A percentile compares a stretch with the other conserved stretches of the same genome.
phyloP scores from a whole-genome alignment of 2,329 filamentous ascomycete genomes.

The Celoporthe dispersa region DNA sequence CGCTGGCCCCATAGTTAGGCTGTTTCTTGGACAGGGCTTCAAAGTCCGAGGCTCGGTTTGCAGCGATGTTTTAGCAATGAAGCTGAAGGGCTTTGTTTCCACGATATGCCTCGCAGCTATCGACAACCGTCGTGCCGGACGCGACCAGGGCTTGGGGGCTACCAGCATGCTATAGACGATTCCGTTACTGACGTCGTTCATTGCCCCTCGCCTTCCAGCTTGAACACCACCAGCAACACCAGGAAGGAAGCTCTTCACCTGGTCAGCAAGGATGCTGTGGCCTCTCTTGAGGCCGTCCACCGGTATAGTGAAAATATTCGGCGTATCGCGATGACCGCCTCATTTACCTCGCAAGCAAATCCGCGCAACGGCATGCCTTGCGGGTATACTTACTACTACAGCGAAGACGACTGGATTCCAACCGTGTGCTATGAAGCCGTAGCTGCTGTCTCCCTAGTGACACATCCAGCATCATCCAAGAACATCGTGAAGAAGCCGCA shows the following conservation, averaged over 20 bases:
- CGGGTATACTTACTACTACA: not conserved
- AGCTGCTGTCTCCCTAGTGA: not conserved
- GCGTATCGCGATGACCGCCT: slow-evolving; percentile 2
- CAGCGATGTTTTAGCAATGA: slow-evolving; percentile 1
- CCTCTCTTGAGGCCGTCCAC: slow-evolving; percentile 1
- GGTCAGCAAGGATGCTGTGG: not conserved
- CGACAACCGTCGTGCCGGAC: not conserved
- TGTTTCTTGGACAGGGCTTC: slow-evolving; percentile 18
- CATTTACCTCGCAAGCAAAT: not conserved
- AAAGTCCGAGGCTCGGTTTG: slow-evolving; percentile 15
- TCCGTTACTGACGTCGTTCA: slow-evolving; percentile 4
- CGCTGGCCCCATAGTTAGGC: slow-evolving; percentile 22
- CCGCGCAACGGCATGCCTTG: not conserved
- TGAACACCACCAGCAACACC: not conserved
- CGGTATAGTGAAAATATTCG: not conserved
- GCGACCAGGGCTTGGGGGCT: not conserved
- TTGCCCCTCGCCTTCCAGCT: not conserved
- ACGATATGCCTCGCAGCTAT: slow-evolving; percentile 9
- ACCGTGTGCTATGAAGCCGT: slow-evolving; percentile 4
- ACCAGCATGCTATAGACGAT: slow-evolving; percentile 9
- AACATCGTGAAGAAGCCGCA: not conserved
- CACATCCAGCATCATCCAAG: not conserved
- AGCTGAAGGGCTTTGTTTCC: slow-evolving; percentile 1
- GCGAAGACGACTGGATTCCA: slow-evolving; percentile 1
- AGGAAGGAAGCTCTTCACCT: not conserved